Conservation (phyloP, 345 rosid genomes). For the Moricandia moricandioides region DNA sequence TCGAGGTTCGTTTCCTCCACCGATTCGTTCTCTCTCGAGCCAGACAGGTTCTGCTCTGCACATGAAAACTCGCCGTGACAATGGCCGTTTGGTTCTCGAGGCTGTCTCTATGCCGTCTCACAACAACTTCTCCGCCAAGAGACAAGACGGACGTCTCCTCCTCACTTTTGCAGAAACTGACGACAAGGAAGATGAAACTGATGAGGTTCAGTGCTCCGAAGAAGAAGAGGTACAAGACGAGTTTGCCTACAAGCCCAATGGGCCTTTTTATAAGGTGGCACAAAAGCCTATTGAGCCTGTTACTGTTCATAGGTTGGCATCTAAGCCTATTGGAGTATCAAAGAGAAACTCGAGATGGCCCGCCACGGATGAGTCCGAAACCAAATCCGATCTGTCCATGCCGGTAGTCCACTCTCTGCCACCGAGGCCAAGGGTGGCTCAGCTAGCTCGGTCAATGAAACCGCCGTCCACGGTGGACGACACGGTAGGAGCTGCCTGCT, state of each 20-base stretch:
- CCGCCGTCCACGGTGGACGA: slow-evolving; percentile 30
- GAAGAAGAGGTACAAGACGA: slow-evolving; percentile 30
- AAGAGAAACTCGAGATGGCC: slow-evolving; percentile 57
- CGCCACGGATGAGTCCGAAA: slow-evolving; percentile 14
- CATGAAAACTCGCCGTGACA: slow-evolving; percentile 72
- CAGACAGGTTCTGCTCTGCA: slow-evolving; percentile 53
- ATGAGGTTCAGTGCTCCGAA: slow-evolving; percentile 19
- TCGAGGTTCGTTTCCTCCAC: slow-evolving; percentile 67
- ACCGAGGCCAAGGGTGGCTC: slow-evolving; percentile 45
- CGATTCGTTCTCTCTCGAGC: slow-evolving; percentile 61
- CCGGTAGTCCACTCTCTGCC: slow-evolving; percentile 62
- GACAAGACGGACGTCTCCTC: slow-evolving; percentile 87
- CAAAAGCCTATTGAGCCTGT: slow-evolving; percentile 46
- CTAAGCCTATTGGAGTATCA: slow-evolving; percentile 47
- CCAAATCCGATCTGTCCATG: slow-evolving; percentile 22
- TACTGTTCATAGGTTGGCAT: slow-evolving; percentile 58
- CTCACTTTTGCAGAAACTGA: slow-evolving; percentile 50
- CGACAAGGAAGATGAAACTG: slow-evolving; percentile 24
- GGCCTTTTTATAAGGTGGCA: slow-evolving; percentile 44
- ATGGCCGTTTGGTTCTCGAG: slow-evolving; percentile 86
- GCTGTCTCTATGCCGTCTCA: slow-evolving; percentile 75
- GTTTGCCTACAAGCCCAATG: slow-evolving; percentile 40
- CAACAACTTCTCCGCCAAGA: slow-evolving; percentile 66
- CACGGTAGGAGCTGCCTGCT: slow-evolving; percentile 36
- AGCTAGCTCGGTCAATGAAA: slow-evolving; percentile 37